Percentiles rank a stretch among this genome's conserved stretches.
Evolutionary conservation across 116 monocot species (phyloP).

Genomic region (Iris pallida): DNA sequence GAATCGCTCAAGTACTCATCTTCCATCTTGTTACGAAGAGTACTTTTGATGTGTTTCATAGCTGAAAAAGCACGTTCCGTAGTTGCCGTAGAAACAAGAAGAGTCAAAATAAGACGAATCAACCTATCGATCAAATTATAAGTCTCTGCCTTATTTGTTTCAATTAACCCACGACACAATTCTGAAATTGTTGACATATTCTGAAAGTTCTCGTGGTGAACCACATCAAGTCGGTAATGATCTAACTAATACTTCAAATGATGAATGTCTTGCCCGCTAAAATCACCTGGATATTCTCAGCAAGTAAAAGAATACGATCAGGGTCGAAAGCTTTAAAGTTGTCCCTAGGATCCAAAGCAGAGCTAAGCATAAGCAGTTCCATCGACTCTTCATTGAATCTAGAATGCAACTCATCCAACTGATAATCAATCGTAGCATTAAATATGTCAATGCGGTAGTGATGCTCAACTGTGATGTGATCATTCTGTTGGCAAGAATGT

Average conservation of each 20-base stretch:
- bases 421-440: background rate
- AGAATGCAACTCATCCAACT: background rate
- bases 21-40: background rate
- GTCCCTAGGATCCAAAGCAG: background rate
- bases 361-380: background rate
- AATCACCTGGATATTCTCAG: background rate
- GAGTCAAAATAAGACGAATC: background rate
- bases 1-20: background rate
- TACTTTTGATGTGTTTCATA: background rate
- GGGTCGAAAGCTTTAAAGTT: background rate
- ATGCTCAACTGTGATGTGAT: slow-evolving; percentile 1
- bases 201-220: background rate
- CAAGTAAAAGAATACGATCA: background rate
- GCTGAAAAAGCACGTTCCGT: background rate
- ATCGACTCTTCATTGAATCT: background rate
- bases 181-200: background rate
- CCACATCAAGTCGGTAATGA: background rate
- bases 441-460: slow-evolving; percentile 1
- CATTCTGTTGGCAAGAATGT: background rate
- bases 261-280: background rate
- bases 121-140: background rate
- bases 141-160: background rate
- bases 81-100: slow-evolving; percentile 4
- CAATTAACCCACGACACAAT: background rate
- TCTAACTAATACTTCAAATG: background rate